Conservation (phyloP, 345 rosid genomes). For the Eucalyptus tenuipes region DNA sequence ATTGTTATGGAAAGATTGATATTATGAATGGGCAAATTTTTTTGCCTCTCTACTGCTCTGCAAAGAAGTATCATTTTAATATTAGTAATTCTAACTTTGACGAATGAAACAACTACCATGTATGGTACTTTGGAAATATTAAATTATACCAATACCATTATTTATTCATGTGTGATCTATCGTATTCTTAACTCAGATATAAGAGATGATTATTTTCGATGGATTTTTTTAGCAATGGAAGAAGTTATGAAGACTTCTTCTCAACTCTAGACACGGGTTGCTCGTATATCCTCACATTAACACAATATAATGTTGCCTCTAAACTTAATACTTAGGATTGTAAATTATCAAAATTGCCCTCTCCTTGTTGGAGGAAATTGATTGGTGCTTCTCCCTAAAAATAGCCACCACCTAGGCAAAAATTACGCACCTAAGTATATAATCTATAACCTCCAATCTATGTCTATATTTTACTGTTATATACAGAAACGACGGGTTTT, state of each 20-base stretch:
- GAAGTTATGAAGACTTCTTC: neutral
- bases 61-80: neutral
- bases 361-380: neutral
- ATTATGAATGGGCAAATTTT: neutral
- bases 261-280: neutral
- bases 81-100: neutral
- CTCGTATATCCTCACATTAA: neutral
- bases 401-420: neutral
- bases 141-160: neutral
- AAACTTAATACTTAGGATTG: neutral
- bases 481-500: neutral
- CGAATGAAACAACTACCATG: neutral
- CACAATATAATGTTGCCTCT: neutral
- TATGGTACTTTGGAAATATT: neutral
- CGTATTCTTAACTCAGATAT: neutral
- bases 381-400: neutral
- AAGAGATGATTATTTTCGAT: too few species aligned
- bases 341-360: neutral
- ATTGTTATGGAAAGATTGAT: neutral
- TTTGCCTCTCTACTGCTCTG: neutral
- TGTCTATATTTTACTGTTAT: neutral
- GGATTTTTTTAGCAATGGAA: neutral
- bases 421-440: neutral
- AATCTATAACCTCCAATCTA: neutral
- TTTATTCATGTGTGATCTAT: neutral